Evolutionary conservation across 306 rosid genomes (phyloP), one percentile per base, ranked within the genome.

Genomic region (Vigna angularis): DNA sequence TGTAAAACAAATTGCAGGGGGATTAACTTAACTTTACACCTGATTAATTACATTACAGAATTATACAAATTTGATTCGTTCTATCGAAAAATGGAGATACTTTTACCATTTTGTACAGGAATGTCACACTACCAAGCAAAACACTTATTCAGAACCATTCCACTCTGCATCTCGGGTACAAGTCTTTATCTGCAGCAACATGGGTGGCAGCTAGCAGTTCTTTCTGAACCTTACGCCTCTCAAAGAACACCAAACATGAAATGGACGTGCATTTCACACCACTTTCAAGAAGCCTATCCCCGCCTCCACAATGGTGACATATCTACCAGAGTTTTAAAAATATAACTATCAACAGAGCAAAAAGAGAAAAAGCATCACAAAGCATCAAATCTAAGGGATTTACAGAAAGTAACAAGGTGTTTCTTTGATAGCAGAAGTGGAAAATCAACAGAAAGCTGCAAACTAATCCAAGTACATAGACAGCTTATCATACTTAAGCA

Each of bases 251-350:
- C 42, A 86, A 79, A 73, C 98, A 94, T 7, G 95, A 89, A 56
- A 94, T 86, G 9, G 98, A 94, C 44, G 89, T 90, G 86, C 98
- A 94, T 83, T 89, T 92, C 12, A 94, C 89, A 22, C 88, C 90
- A 62, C 81, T 85, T 77, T 88, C 97, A 61, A 88, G 71, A 63
- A 90, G 82, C 85, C 85, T 83, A 26, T 89, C 95, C 7, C 93
- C 97, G 0, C 94, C 98, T 78, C 93, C 98, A 75, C 98, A 94
- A 75, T 94, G 96, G 34, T 85, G 90, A 82, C 98, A 94, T 76
- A 94, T 84, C 98, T 93, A 85, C 82, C 81, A 71, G 59, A 57
- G 62, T 32, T 48, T 13, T 6, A 7, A 8, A 56, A 62, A 66
- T 51, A 51, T 3, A 56, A 49, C 40, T 32, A 84, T 63, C 51